Conservation (phyloP, 345 rosid genomes). For the Boechera divaricarpa region DNA sequence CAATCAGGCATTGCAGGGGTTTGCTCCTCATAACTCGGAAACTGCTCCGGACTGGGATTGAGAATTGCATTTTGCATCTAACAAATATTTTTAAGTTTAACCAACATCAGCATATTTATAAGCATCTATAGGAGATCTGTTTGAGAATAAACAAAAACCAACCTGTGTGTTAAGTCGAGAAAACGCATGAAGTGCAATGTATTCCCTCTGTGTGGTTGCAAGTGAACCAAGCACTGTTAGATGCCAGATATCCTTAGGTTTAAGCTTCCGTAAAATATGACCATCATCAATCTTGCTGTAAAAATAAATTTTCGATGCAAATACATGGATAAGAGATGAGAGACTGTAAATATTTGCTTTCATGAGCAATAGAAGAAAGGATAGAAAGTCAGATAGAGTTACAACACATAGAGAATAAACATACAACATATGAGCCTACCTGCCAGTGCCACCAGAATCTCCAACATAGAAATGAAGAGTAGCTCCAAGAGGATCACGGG, state of each 20-base stretch:
- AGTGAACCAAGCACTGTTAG: slow-evolving; percentile 96
- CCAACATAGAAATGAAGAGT: slow-evolving; percentile 95
- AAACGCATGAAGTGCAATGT: slow-evolving; percentile 97
- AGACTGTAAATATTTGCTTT: background rate
- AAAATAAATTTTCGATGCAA: slow-evolving; percentile 18
- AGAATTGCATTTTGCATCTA: slow-evolving; percentile 97
- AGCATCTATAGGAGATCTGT: slow-evolving; percentile 25
- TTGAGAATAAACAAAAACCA: slow-evolving; percentile 30
- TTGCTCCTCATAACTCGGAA: slow-evolving; percentile 90
- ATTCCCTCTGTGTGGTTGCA: slow-evolving; percentile 98
- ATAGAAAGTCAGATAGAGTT: slow-evolving; percentile 15
- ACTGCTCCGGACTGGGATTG: slow-evolving; percentile 85
- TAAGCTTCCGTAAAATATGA: slow-evolving; percentile 87
- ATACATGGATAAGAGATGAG: background rate
- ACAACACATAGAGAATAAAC: background rate
- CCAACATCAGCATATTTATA: slow-evolving; percentile 34
- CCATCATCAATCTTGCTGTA: slow-evolving; percentile 76
- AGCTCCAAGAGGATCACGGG: slow-evolving; percentile 95
- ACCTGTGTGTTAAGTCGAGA: slow-evolving; percentile 95
- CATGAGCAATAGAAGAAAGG: background rate
- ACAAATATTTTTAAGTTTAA: slow-evolving; percentile 23
- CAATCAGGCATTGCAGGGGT: slow-evolving; percentile 92
- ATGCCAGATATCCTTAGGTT: slow-evolving; percentile 76
- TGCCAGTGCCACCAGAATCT: slow-evolving; percentile 61
- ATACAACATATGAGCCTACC: slow-evolving; percentile 51